Evolutionary conservation across 2,329 filamentous ascomycete species (phyloP).

Genomic region (Trichoderma harzianum): DNA sequence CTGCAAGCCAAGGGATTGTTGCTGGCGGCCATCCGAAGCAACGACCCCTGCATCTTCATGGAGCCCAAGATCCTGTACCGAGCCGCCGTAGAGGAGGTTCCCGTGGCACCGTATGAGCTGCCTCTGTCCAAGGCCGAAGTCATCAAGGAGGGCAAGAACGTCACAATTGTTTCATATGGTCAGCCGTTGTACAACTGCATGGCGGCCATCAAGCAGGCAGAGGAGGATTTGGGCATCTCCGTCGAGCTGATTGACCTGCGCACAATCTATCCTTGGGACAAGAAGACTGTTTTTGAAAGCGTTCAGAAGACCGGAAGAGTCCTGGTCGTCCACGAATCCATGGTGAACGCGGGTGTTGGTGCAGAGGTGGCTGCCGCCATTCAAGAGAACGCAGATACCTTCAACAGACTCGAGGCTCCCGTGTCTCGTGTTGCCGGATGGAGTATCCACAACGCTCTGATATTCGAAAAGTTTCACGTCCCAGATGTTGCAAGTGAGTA

Average conservation of each 20-base stretch:
- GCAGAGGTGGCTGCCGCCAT: constrained; percentile 87
- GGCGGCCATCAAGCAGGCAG: constrained; percentile 69
- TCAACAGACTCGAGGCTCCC: constrained; percentile 78
- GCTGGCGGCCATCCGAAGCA: constrained; percentile 70
- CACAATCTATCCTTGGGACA: constrained; percentile 90
- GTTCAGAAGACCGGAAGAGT: constrained; percentile 84
- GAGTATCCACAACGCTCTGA: constrained; percentile 76
- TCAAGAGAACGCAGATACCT: constrained; percentile 73
- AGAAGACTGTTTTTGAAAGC: constrained; percentile 73
- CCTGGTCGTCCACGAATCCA: constrained; percentile 87
- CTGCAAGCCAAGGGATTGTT: constrained; percentile 85
- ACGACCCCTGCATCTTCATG: constrained; percentile 89
- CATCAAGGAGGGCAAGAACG: constrained; percentile 71
- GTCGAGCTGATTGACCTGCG: constrained; percentile 85
- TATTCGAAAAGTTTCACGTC: constrained; percentile 77
- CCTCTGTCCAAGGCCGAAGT: constrained; percentile 84
- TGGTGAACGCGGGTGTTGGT: constrained; percentile 85
- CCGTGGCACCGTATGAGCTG: constrained; percentile 73
- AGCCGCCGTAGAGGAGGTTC: constrained; percentile 88
- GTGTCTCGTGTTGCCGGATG: constrained; percentile 84
- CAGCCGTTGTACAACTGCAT: constrained; percentile 84
- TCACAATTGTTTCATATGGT: constrained; percentile 86
- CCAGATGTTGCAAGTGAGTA: constrained; percentile 84
- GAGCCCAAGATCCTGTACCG: constrained; percentile 93
- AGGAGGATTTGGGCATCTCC: constrained; percentile 70